Percentiles rank a stretch among this genome's conserved stretches.
Conservation (phyloP, 345 rosid species). For the Passiflora organensis region DNA sequence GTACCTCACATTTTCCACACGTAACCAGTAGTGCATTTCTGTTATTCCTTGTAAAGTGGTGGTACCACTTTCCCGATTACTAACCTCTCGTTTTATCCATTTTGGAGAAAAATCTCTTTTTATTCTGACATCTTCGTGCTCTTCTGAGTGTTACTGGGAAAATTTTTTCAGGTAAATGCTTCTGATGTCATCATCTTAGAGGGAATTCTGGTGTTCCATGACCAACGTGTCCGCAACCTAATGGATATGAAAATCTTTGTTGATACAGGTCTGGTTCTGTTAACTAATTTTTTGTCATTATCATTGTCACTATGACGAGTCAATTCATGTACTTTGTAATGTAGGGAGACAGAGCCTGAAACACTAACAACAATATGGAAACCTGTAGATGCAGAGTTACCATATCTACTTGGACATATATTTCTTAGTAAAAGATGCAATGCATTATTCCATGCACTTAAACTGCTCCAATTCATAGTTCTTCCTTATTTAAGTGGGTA, state of each 20-base stretch:
- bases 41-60: too few species aligned
- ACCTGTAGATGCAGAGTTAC: not conserved
- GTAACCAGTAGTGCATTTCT: not conserved
- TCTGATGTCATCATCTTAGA: slow-evolving; percentile 97
- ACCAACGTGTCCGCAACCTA: slow-evolving; percentile 74
- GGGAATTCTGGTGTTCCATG: slow-evolving; percentile 96
- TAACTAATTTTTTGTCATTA: slow-evolving; percentile 7
- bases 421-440: not conserved
- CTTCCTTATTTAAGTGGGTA: not conserved
- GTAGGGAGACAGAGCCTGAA: too few species aligned
- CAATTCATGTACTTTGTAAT: not conserved
- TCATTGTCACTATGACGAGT: not conserved
- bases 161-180: slow-evolving; percentile 69
- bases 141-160: not conserved
- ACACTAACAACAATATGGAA: too few species aligned
- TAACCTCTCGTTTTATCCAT: not conserved
- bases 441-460: not conserved
- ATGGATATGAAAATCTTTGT: slow-evolving; percentile 99
- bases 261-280: slow-evolving; percentile 64
- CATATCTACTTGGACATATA: not conserved
- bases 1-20: not conserved
- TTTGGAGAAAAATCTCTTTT: not conserved
- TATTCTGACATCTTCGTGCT: not conserved
- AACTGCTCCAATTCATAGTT: not conserved
- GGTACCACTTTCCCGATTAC: too few species aligned